Evolutionary conservation across 2,329 filamentous ascomycete genomes (phyloP), one percentile per base, ranked within the genome.

Genomic region (Fusarium verrucosum): DNA sequence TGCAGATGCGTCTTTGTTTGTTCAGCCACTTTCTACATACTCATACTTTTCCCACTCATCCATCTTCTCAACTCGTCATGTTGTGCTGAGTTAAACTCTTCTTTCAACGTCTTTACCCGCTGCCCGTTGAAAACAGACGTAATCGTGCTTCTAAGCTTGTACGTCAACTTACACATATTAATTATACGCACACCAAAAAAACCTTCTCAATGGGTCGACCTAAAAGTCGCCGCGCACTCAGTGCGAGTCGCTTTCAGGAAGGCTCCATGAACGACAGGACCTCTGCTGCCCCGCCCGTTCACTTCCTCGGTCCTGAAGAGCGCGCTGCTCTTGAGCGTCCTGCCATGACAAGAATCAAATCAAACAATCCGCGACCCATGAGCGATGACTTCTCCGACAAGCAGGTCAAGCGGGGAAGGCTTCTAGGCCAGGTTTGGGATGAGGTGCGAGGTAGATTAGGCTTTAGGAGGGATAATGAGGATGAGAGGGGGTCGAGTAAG

Each of bases 211-310:
- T 74, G 74, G 72, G 70, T 51, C 71, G 72, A 11, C 70, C 73
- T 32, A 67, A 57, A 55, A 73, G 60, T 74, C 77, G 58, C 74
- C 78, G 59, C 77, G 70, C 70, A 28, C 63, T 60, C 52, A 75
- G 68, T 60, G 76, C 68, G 35, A 80, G 86, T 79, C 74, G 87
- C 78, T 81, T 96, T 84, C 71, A 89, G 33, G 93, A 97, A 78
- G 93, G 90, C 36, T 94, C 90, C 71, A 94, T 97, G 91, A 92
- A 89, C 72, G 92, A 96, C 76, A 88, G 91, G 65, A 82, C 86
- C 28, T 94, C 90, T 72, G 84, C 87, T 57, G 85, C 83, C 58
- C 92, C 92, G 25, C 91, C 91, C 0, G 82, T 85, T 40, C 83
- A 87, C 36, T 93, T 91, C 75, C 81, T 90, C 37, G 87, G 76